Evolutionary conservation across 768 basidiomycete species (phyloP).

Genomic region (Termitomyces sp.): DNA sequence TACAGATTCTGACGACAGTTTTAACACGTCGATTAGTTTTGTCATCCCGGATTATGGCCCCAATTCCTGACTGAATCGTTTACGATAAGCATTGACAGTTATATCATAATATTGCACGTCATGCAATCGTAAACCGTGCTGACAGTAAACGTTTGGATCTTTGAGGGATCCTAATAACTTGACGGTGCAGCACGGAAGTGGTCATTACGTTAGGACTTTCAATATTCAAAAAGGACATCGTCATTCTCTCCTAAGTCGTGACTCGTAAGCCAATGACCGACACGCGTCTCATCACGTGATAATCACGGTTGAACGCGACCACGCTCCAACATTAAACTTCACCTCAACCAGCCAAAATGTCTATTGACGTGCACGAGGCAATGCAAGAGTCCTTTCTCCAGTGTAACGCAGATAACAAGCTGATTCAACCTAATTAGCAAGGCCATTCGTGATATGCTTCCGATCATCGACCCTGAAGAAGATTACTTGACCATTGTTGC

Average conservation of each 20-base stretch:
- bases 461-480: conserved; percentile 73
- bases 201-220: background rate
- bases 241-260: too few species aligned
- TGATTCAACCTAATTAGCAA: conserved; percentile 33
- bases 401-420: background rate
- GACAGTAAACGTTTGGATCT: background rate
- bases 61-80: background rate
- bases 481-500: conserved; percentile 72
- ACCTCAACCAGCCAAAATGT: conserved; percentile 14
- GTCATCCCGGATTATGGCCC: background rate
- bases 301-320: background rate
- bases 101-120: background rate
- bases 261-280: too few species aligned
- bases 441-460: conserved; percentile 62
- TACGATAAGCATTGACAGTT: too few species aligned
- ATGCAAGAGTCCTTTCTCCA: conserved; percentile 25
- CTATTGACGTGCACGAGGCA: conserved; percentile 42
- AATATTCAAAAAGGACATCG: background rate
- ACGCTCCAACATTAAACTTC: background rate
- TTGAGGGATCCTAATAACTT: background rate
- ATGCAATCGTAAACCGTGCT: background rate
- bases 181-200: background rate
- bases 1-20: background rate
- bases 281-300: conserved; percentile 8
- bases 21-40: background rate